These are phyloP conservation scores for Cladophialophora psammophila DNA, from an alignment of 2,329 filamentous ascomycete species.

Conservation along the genomic window DNA sequence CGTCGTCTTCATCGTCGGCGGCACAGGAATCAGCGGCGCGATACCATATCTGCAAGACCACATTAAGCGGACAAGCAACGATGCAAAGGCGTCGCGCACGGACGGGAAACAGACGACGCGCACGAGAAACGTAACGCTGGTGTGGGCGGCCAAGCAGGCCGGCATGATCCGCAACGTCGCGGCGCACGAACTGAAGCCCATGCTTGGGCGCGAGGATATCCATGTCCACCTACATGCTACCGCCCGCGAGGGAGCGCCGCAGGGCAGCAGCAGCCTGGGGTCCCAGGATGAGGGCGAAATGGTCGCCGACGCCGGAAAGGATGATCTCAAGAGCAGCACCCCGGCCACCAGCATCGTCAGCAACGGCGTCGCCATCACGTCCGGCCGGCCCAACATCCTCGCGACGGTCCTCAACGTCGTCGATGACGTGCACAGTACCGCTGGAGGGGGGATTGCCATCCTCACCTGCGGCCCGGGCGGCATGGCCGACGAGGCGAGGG, in stretches of 20 bases:
- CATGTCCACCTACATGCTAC: conserved; percentile 46
- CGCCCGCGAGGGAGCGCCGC: not conserved
- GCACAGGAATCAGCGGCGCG: conserved; percentile 51
- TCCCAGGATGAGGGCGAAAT: not conserved
- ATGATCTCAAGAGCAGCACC: conserved; percentile 24
- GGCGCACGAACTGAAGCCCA: conserved; percentile 41
- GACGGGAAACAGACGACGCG: conserved; percentile 24
- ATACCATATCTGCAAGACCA: conserved; percentile 52
- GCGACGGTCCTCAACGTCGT: conserved; percentile 47
- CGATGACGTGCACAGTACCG: conserved; percentile 41
- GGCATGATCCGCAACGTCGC: conserved; percentile 45
- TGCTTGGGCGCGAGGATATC: conserved; percentile 45
- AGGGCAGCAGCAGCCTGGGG: not conserved
- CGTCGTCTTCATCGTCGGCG: conserved; percentile 56
- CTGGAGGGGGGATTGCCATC: conserved; percentile 46
- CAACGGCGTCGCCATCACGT: conserved; percentile 41
- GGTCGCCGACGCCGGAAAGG: not conserved
- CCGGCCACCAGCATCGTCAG: conserved; percentile 4
- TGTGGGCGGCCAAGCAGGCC: conserved; percentile 47
- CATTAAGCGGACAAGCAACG: not conserved
- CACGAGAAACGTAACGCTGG: conserved; percentile 44
- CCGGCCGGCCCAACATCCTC: conserved; percentile 51
- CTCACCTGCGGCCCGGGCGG: conserved; percentile 55
- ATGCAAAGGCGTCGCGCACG: not conserved
- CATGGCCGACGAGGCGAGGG: conserved; percentile 56